Base-by-base conservation (phyloP, 192 early-diverging fungal species). In the Allomyces javanicus region DNA sequence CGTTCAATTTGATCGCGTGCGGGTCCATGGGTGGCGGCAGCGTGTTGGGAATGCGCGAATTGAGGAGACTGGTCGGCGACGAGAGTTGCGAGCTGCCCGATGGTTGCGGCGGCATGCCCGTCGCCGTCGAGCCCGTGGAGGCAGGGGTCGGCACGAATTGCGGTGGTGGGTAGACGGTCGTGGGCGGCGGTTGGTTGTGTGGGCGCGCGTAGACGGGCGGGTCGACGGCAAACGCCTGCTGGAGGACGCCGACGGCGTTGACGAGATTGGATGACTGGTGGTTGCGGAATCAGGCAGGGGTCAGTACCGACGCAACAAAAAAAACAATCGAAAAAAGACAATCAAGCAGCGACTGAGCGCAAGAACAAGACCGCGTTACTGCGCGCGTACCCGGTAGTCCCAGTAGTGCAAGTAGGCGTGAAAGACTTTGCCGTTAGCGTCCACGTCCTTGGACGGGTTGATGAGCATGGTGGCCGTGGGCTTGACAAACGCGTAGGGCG, bases 401-500 rank as follows among this genome's bases (percentile, higher is more conserved):
- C 93, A 94, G 66, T 77, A 72, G 3, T 86, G 80, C 67, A 93
- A 76, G 69, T 90, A 92, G 44, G 89, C 87, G 64, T 94, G 92
- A 71, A 86, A 88, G 44, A 92, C 82, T 63, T 81, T 72, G 4
- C 94, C 93, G 40, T 80, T 82, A 63, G 79, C 72, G 71, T 95
- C 91, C n/a, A 97, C 92, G 76, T 88, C 79, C 69, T 84, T 84
- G 40, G 87, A 79, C 40, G 84, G 79, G 68, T 82, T 84, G 14
- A 97, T 83, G 7, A 89, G 73, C 94, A 97, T 97, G 45, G 75
- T 78, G 10, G 83, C 77, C 22, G 94, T 97, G 24, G 94, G 94
- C 23, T 81, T 87, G 26, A 97, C 94, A 70, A 87, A 90, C 3
- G 80, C 80, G 66, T 91, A 78, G 22, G 94, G 93, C 26, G 91